Evolutionary conservation across 1,284 basidiomycete species (phyloP), one percentile per base, ranked within the genome.

Genomic region (Ustilago sp.): DNA sequence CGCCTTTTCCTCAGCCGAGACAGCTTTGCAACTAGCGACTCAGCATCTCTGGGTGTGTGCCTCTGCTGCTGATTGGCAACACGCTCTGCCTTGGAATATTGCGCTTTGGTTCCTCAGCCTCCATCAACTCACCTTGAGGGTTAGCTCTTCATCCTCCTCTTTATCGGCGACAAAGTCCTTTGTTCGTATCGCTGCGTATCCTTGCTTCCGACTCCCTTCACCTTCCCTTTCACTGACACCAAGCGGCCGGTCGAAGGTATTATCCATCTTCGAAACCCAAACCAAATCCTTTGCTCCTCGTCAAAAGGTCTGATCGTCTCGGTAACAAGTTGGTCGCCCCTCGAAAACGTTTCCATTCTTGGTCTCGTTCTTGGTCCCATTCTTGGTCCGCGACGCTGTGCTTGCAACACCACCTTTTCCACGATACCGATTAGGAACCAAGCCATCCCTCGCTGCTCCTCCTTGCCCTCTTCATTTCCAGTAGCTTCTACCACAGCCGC

Each of bases 51-150:
- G 48, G 13, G 4, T 32, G 0, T 15, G 8, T 11, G 43, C n/a
- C 19, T n/a, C 43, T 19, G n/a, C 35, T 56, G 23, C 23, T 57
- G 39, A 45, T 57, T 45, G 55, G 39, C 55, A 31, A 57, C 55
- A 57, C 55, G 55, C 50, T 52, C 31, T 13, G 35, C 51, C 34
- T 53, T 53, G 48, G 31, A 50, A 31, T 35, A 31, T 32, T 51
- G 17, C 15, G 9, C 35, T 32, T 31, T 32, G 11, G 2, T 15
- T 32, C 28, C 15, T 13, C 7, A 8, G 28, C 48, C 23, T 48
- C 47, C 7, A 31, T 28, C 8, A 7, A 23, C n/a, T 31, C n/a
- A 31, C 2, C 28, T 50, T 39, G 11, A 39, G 9, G 11, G 2
- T 39, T 17, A 17, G 48, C 47, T 48, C 45, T 9, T 48, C 45